Percentiles rank a stretch among this genome's conserved stretches.
These are phyloP conservation scores for Mortierella claussenii DNA, from an alignment of 192 early-diverging fungal species.

Conservation along the genomic window DNA sequence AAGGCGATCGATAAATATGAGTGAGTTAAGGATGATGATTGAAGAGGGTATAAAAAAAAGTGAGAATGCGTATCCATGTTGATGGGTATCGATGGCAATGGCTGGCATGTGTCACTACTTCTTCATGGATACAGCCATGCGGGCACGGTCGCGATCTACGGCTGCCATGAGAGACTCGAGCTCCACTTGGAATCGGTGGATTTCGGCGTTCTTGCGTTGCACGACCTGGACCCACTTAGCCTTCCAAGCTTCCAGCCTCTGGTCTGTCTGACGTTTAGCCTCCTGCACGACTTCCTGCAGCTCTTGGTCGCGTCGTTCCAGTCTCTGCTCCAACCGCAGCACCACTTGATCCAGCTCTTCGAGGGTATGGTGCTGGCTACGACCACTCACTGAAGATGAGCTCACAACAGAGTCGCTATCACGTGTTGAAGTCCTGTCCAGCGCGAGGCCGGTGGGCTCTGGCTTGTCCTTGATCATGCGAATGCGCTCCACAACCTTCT, in stretches of 20 bases:
- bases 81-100: too few species aligned
- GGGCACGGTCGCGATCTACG: slow-evolving; percentile 37
- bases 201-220: slow-evolving; percentile 53
- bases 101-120: too few species aligned
- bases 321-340: slow-evolving; percentile 34
- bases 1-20: too few species aligned
- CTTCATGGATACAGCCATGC: slow-evolving; percentile 39
- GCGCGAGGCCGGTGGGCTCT: slow-evolving; percentile 34
- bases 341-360: slow-evolving; percentile 51
- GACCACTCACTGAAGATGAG: slow-evolving; percentile 10
- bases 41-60: too few species aligned
- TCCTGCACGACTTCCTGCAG: slow-evolving; percentile 45
- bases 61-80: too few species aligned
- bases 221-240: slow-evolving; percentile 53
- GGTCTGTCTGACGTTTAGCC: slow-evolving; percentile 45
- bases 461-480: slow-evolving; percentile 51
- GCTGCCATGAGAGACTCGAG: slow-evolving; percentile 48
- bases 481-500: slow-evolving; percentile 50
- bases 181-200: slow-evolving; percentile 46
- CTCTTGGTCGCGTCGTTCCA: slow-evolving; percentile 49
- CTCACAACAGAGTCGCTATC: slow-evolving; percentile 23
- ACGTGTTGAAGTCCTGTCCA: slow-evolving; percentile 27
- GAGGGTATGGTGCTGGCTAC: slow-evolving; percentile 33
- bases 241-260: slow-evolving; percentile 46
- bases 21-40: too few species aligned